phyloP scores from a whole-genome alignment of 2,329 filamentous ascomycete species.

The Fusarium sp. region DNA sequence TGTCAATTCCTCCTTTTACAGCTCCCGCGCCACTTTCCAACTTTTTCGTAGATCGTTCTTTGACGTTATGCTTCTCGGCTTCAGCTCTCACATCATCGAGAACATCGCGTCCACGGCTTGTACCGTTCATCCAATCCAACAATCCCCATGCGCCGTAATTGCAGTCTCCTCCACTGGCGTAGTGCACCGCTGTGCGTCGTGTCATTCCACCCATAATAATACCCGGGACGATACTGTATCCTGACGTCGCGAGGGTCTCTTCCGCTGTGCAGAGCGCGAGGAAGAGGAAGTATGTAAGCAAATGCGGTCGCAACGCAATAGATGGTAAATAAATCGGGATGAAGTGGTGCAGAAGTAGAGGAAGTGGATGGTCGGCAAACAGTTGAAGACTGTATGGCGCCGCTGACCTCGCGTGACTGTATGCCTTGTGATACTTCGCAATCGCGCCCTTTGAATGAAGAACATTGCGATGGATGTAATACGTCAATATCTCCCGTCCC shows the following conservation, averaged over 20 bases:
- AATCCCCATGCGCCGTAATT: slow-evolving; percentile 73
- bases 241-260: slow-evolving; percentile 74
- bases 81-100: slow-evolving; percentile 66
- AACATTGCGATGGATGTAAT: slow-evolving; percentile 77
- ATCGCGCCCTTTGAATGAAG: slow-evolving; percentile 66
- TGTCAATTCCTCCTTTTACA: slow-evolving; percentile 50
- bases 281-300: slow-evolving; percentile 77
- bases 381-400: slow-evolving; percentile 71
- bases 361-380: slow-evolving; percentile 75
- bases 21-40: slow-evolving; percentile 48
- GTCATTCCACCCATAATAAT: slow-evolving; percentile 64
- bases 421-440: slow-evolving; percentile 56
- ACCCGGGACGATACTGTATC: slow-evolving; percentile 70
- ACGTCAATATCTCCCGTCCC: slow-evolving; percentile 70
- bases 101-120: slow-evolving; percentile 62
- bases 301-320: slow-evolving; percentile 72
- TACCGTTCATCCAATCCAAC: slow-evolving; percentile 71
- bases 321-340: slow-evolving; percentile 74
- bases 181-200: slow-evolving; percentile 60
- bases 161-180: slow-evolving; percentile 64
- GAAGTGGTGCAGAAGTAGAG: slow-evolving; percentile 71
- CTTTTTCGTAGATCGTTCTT: slow-evolving; percentile 54
- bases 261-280: slow-evolving; percentile 71
- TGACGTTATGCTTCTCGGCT: slow-evolving; percentile 66
- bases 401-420: slow-evolving; percentile 64